Conservation (phyloP, 805 yeast genomes). For the Metschnikowia bowlesiae region DNA sequence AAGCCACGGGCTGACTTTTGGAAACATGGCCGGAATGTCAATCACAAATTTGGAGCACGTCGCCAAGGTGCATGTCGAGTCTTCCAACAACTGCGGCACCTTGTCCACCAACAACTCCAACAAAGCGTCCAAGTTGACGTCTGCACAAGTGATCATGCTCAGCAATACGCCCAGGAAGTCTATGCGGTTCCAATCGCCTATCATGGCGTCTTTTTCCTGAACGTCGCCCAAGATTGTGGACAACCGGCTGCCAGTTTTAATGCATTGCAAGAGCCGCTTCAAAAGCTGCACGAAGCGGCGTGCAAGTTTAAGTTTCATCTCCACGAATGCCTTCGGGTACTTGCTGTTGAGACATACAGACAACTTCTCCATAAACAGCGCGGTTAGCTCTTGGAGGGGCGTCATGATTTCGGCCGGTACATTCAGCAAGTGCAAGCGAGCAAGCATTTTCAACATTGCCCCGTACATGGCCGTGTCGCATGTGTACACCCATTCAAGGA, state of each 20-base stretch:
- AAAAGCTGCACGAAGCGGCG: conserved; percentile 50
- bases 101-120: conserved; percentile 33
- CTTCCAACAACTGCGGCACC: conserved; percentile 27
- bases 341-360: conserved; percentile 33
- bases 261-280: conserved; percentile 50
- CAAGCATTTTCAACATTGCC: conserved; percentile 51
- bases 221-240: conserved; percentile 41
- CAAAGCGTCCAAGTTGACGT: conserved; percentile 26
- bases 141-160: conserved; percentile 51
- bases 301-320: conserved; percentile 52
- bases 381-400: conserved; percentile 52
- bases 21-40: conserved; percentile 44
- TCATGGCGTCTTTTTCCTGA: conserved; percentile 47
- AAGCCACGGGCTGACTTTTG: conserved; percentile 50
- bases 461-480: conserved; percentile 66
- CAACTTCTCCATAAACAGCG: conserved; percentile 44
- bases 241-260: conserved; percentile 50
- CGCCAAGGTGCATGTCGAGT: conserved; percentile 6
- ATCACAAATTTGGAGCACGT: conserved; percentile 27
- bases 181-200: conserved; percentile 54
- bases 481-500: conserved; percentile 58
- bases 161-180: conserved; percentile 42
- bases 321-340: conserved; percentile 48
- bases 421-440: conserved; percentile 48
- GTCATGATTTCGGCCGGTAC: conserved; percentile 53